These are phyloP conservation scores for Verticillium tricorpus DNA, from an alignment of 2,329 filamentous ascomycete genomes.

Conservation along the genomic window DNA sequence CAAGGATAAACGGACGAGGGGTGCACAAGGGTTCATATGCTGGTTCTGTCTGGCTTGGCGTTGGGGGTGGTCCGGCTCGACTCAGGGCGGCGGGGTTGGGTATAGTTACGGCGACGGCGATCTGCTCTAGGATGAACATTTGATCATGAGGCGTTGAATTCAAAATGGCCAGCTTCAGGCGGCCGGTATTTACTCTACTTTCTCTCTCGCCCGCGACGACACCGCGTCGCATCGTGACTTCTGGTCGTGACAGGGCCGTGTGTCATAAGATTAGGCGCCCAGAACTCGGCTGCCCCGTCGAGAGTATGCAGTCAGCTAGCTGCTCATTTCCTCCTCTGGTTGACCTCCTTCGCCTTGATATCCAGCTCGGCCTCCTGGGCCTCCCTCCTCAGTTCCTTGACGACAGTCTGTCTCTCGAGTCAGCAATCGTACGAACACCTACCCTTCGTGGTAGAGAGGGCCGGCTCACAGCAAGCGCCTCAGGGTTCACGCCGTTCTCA, in stretches of 20 bases:
- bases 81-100: neutral
- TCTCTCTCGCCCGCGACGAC: neutral
- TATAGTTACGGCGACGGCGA: neutral
- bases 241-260: neutral
- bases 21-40: neutral
- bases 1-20: neutral
- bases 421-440: neutral
- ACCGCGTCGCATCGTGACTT: neutral
- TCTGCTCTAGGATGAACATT: neutral
- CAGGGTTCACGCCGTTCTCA: slow-evolving; percentile 94
- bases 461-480: slow-evolving; percentile 77
- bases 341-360: neutral
- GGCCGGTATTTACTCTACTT: neutral
- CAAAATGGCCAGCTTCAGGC: neutral
- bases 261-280: neutral
- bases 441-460: neutral
- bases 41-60: neutral
- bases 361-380: slow-evolving; percentile 34
- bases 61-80: neutral
- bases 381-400: slow-evolving; percentile 56
- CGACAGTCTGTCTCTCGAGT: slow-evolving; percentile 41
- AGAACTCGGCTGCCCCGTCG: neutral
- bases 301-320: neutral
- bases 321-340: neutral
- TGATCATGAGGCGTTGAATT: neutral